Conservation (phyloP, 495 filamentous ascomycete species). For the Bacidia gigantensis region DNA sequence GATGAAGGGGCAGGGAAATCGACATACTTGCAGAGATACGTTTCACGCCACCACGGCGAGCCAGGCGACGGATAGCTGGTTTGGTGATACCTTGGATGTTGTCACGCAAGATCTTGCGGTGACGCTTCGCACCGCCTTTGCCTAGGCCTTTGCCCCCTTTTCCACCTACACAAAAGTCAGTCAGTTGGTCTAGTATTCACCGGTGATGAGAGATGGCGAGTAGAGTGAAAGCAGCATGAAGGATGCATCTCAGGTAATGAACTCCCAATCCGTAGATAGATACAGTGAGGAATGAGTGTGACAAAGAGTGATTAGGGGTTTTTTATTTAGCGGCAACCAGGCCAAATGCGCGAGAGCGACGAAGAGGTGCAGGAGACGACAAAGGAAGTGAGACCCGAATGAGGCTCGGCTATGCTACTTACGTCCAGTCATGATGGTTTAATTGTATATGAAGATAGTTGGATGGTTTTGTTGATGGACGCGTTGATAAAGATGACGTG, state of each 20-base stretch:
- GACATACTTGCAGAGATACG: slow-evolving; percentile 46
- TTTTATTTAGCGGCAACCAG: slow-evolving; percentile 6
- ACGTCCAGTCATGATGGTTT: slow-evolving; percentile 87
- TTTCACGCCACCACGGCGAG: slow-evolving; percentile 49
- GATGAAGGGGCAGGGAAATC: background rate
- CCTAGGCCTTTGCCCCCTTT: slow-evolving; percentile 78
- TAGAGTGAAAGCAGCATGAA: no score
- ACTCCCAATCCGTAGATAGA: no score
- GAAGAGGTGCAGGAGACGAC: slow-evolving; percentile 1
- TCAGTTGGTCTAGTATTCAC: no score
- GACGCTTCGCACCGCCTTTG: slow-evolving; percentile 97
- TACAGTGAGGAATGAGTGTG: no score
- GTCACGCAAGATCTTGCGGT: slow-evolving; percentile 98
- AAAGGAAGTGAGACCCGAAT: slow-evolving; percentile 10
- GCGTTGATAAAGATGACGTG: slow-evolving; percentile 20
- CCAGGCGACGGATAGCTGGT: slow-evolving; percentile 56
- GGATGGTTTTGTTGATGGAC: slow-evolving; percentile 17
- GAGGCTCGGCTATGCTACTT: no score
- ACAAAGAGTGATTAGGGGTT: no score
- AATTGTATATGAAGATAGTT: slow-evolving; percentile 2
- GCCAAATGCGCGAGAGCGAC: background rate
- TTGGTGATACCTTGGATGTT: slow-evolving; percentile 88
- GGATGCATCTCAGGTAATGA: no score
- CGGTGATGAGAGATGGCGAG: no score
- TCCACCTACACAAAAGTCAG: slow-evolving; percentile 47